Evolutionary conservation across 805 yeast species (phyloP).

Genomic region (Scheffersomyces lignosus): DNA sequence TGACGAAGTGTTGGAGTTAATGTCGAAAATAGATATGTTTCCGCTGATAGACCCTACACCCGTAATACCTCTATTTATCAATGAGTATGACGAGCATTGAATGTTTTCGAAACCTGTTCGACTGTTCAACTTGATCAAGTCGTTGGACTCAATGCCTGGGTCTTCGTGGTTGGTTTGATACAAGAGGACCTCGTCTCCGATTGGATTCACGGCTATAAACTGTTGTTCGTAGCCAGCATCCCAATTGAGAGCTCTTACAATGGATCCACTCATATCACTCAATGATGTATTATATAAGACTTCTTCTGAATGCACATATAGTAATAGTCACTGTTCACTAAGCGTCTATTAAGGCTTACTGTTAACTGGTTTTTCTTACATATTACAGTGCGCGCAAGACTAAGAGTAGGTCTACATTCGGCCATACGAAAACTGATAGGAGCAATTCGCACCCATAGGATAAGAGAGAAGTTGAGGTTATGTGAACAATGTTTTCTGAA

Average conservation of each 20-base stretch:
- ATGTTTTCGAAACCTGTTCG: slow-evolving; percentile 67
- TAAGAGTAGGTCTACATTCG: no score
- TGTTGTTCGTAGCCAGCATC: slow-evolving; percentile 54
- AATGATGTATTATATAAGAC: no score
- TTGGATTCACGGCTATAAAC: slow-evolving; percentile 69
- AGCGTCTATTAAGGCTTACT: no score
- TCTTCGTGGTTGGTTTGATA: slow-evolving; percentile 51
- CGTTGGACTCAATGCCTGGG: slow-evolving; percentile 51
- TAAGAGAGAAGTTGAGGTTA: no score
- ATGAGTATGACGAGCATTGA: slow-evolving; percentile 66
- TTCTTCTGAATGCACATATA: no score
- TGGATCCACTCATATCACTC: slow-evolving; percentile 62
- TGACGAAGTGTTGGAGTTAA: slow-evolving; percentile 38
- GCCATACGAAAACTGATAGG: no score
- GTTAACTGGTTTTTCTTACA: no score
- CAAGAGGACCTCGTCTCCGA: slow-evolving; percentile 75
- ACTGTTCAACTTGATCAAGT: slow-evolving; percentile 50
- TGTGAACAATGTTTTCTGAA: no score
- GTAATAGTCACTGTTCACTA: no score
- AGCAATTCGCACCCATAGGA: no score
- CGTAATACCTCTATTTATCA: slow-evolving; percentile 53
- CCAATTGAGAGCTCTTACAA: slow-evolving; percentile 62
- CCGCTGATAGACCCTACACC: slow-evolving; percentile 81
- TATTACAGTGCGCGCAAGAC: no score
- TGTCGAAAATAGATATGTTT: slow-evolving; percentile 59